phyloP scores from a whole-genome alignment of 176 grass and related monocot genomes.

The Triticum monococcum region DNA sequence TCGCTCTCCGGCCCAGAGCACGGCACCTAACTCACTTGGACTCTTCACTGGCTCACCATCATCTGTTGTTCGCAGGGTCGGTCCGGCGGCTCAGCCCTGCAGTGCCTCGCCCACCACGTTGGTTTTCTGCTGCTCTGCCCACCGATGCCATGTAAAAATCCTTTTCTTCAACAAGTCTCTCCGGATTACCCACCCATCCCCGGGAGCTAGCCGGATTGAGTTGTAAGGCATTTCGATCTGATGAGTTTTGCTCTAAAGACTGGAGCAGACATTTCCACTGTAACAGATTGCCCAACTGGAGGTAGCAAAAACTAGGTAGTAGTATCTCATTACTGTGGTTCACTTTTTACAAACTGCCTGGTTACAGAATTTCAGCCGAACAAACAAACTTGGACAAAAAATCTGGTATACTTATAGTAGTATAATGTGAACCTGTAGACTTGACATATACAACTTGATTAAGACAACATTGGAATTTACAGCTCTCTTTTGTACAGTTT shows the following conservation, averaged over 20 bases:
- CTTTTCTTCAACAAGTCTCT: not conserved
- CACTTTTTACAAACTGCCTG: constrained; percentile 15
- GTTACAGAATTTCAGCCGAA: constrained; percentile 1
- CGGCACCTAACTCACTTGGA: not conserved
- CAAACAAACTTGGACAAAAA: constrained; percentile 20
- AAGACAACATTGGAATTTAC: constrained; percentile 27
- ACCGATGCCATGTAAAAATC: not conserved
- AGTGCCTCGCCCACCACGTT: not conserved
- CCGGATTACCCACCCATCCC: not conserved
- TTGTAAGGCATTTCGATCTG: not conserved
- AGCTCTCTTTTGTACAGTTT: constrained; percentile 27
- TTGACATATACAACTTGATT: constrained; percentile 19
- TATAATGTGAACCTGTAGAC: constrained; percentile 11
- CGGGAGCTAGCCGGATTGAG: not conserved
- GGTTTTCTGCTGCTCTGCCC: not conserved
- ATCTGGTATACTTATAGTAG: not conserved
- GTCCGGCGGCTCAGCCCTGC: not conserved
- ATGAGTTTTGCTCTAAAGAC: not conserved
- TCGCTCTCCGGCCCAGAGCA: not conserved
- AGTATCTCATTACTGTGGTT: not conserved
- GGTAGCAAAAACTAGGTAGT: not conserved
- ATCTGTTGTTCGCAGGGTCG: not conserved
- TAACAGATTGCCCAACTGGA: not conserved
- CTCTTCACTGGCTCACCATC: not conserved
- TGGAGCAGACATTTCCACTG: not conserved